A percentile compares a stretch with the other conserved stretches of the same genome.
These are phyloP conservation scores for Tetrapisispora arboricola DNA, from an alignment of 805 yeast genomes.

Conservation along the genomic window DNA sequence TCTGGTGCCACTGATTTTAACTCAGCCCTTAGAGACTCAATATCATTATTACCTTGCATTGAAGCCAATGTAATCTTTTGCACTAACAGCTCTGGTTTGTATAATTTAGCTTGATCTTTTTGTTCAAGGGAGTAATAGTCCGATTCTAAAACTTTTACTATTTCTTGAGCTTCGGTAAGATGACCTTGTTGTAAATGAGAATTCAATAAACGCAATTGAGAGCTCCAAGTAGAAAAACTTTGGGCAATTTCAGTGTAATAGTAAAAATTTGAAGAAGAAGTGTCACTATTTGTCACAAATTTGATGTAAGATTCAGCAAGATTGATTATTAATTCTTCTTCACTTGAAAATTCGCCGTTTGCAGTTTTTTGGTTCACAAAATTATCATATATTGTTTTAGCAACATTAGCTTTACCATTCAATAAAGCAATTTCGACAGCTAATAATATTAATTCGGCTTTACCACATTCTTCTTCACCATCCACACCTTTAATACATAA, in stretches of 20 bases:
- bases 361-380: slow-evolving; percentile 28
- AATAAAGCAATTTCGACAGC: slow-evolving; percentile 33
- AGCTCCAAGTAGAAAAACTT: slow-evolving; percentile 39
- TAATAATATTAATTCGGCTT: slow-evolving; percentile 33
- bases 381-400: slow-evolving; percentile 39
- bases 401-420: slow-evolving; percentile 34
- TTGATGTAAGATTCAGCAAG: slow-evolving; percentile 68
- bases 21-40: slow-evolving; percentile 35
- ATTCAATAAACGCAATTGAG: slow-evolving; percentile 55
- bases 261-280: slow-evolving; percentile 37
- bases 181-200: slow-evolving; percentile 72
- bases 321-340: slow-evolving; percentile 69
- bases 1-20: slow-evolving; percentile 40
- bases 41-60: slow-evolving; percentile 42
- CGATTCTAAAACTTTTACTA: slow-evolving; percentile 39
- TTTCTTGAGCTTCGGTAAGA: slow-evolving; percentile 71
- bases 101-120: slow-evolving; percentile 18
- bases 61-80: slow-evolving; percentile 55
- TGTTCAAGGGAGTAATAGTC: slow-evolving; percentile 30
- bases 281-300: slow-evolving; percentile 33
- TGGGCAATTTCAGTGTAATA: slow-evolving; percentile 72
- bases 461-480: slow-evolving; percentile 32
- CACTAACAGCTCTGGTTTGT: slow-evolving; percentile 44
- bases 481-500: slow-evolving; percentile 33
- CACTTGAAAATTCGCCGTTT: slow-evolving; percentile 33